Evolutionary conservation across 2,329 filamentous ascomycete species (phyloP), one percentile per base, ranked within the genome.

Genomic region (Colletotrichum godetiae): DNA sequence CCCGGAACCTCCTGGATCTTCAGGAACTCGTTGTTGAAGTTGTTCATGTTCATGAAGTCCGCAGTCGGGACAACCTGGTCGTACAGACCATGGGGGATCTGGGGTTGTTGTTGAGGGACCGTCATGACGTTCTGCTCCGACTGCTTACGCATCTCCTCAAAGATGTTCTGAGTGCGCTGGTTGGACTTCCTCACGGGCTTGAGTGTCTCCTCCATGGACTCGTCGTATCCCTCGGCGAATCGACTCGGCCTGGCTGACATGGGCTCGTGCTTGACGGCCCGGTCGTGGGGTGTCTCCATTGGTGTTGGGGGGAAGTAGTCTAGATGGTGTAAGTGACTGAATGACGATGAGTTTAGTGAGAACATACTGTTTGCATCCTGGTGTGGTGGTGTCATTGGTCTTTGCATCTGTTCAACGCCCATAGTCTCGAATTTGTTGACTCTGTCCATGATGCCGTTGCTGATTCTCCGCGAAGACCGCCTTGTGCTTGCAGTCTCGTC

Each of bases 221-320:
- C 90, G 77, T 92, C 91, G 75, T 91, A 91, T 58, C 86, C 86
- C 31, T 92, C 89, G 3, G 87, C 80, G 78, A 92, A 92, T 67
- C 92, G 82, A 76, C 81, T 84, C 3, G 84, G 84, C 4, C 82
- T 81, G 1, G 70, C 65, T 22, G 72, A 74, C 59, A 64, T 55
- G 19, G 81, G 75, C 59, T 84, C 80, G 49, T 85, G 82, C 81
- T 87, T 87, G 57, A 80, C 77, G 55, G 83, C 77, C 62, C 84
- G 82, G 74, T 87, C 82, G 74, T 88, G 86, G 56, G 92, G 92
- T 24, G 91, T 93, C 65, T 91, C 89, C 77, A 88, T 89, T 66
- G 93, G 92, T 33, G 92, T 94, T 58, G 92, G 88, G 70, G 92
- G 92, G 76, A 90, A 89, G 77, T 90, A 92, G 76, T 85, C 91